phyloP scores from a whole-genome alignment of 768 basidiomycete species.

The Collybia sordida region DNA sequence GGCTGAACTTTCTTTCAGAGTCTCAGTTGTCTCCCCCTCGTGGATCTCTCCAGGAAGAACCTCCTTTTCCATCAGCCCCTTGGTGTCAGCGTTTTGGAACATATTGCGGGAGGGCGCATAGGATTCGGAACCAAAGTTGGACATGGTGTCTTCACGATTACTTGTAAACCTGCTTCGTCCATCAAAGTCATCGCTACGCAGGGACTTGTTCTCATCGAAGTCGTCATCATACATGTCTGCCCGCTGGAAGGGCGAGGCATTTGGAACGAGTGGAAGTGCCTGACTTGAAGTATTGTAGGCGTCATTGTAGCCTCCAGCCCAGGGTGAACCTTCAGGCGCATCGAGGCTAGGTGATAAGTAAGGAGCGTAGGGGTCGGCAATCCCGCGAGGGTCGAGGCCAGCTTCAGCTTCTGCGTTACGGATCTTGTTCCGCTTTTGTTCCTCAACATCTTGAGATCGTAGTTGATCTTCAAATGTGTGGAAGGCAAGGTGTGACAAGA shows the following conservation, averaged over 20 bases:
- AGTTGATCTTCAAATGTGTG: slow-evolving; percentile 86
- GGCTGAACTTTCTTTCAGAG: slow-evolving; percentile 78
- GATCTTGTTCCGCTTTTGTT: slow-evolving; percentile 77
- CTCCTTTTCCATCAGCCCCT: slow-evolving; percentile 76
- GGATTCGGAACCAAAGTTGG: slow-evolving; percentile 87
- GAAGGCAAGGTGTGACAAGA: slow-evolving; percentile 84
- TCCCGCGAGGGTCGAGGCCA: slow-evolving; percentile 56
- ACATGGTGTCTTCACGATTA: slow-evolving; percentile 73
- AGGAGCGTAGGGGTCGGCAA: slow-evolving; percentile 75
- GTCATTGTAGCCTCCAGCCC: slow-evolving; percentile 47
- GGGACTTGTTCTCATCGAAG: slow-evolving; percentile 74
- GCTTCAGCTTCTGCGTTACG: slow-evolving; percentile 75
- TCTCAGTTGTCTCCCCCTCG: slow-evolving; percentile 87
- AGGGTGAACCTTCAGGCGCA: slow-evolving; percentile 30
- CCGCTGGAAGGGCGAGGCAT: slow-evolving; percentile 82
- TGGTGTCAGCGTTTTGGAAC: slow-evolving; percentile 85
- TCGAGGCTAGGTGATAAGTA: slow-evolving; percentile 58
- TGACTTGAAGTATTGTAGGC: slow-evolving; percentile 63
- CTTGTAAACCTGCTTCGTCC: slow-evolving; percentile 76
- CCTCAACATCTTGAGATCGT: slow-evolving; percentile 80
- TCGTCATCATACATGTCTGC: slow-evolving; percentile 75
- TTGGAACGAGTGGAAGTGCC: slow-evolving; percentile 78
- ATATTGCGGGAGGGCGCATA: slow-evolving; percentile 95
- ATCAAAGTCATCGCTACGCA: slow-evolving; percentile 79
- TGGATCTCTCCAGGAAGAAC: slow-evolving; percentile 80